A percentile compares a stretch with the other conserved stretches of the same genome.
Evolutionary conservation across 2,329 filamentous ascomycete species (phyloP).

Genomic region (Sclerotiophoma versabilis): DNA sequence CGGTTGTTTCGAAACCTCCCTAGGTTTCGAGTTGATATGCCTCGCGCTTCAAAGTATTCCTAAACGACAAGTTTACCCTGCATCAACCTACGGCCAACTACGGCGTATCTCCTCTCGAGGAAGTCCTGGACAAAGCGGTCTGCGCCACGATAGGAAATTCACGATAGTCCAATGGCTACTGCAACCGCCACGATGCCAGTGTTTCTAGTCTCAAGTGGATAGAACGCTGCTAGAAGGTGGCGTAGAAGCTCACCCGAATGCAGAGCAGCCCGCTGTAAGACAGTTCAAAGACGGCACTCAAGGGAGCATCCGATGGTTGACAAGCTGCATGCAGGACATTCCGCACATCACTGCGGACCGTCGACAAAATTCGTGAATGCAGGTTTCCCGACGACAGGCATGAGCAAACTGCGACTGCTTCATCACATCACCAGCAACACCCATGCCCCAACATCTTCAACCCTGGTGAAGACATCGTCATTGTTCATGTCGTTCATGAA

Average conservation of each 20-base stretch:
- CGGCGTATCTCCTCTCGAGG: neutral
- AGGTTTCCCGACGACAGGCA: constrained; percentile 5
- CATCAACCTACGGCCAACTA: constrained; percentile 3
- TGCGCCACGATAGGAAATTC: constrained; percentile 7
- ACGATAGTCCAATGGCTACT: constrained; percentile 6
- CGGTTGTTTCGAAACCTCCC: constrained; percentile 8
- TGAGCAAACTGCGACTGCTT: constrained; percentile 9
- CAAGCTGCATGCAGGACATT: neutral
- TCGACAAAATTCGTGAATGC: neutral
- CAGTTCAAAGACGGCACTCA: neutral
- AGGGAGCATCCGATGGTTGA: constrained; percentile 3
- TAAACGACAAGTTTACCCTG: neutral
- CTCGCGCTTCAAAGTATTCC: constrained; percentile 6
- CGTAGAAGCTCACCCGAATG: constrained; percentile 17
- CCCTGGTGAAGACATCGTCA: constrained; percentile 12
- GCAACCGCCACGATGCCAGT: constrained; percentile 4
- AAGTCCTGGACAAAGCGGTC: neutral
- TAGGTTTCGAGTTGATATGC: neutral
- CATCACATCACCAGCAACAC: constrained; percentile 11
- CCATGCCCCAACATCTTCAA: constrained; percentile 15
- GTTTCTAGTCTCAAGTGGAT: neutral
- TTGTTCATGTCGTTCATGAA: constrained; percentile 12
- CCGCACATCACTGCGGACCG: neutral
- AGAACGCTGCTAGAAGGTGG: constrained; percentile 16
- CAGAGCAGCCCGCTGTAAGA: constrained; percentile 12